Conservation (phyloP, 352 stramenopile genomes). For the Aphanomyces cochlioides region DNA sequence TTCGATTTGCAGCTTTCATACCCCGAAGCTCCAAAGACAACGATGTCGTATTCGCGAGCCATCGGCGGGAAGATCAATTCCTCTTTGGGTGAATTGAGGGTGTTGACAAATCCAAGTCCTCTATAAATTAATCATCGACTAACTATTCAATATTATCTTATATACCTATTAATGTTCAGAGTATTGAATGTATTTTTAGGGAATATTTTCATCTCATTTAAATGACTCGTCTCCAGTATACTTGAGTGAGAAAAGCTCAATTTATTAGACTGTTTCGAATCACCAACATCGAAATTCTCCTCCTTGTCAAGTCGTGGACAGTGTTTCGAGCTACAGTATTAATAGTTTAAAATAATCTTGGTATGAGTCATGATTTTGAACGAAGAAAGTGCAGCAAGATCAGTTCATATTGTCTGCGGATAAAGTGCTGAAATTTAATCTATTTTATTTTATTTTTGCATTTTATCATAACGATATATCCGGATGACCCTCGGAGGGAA, state of each 20-base stretch:
- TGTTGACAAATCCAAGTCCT: neutral
- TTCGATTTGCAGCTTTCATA: neutral
- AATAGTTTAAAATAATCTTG: too few species aligned
- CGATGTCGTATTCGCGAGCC: constrained; percentile 10
- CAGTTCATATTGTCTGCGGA: neutral
- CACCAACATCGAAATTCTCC: too few species aligned
- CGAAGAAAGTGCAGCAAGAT: neutral
- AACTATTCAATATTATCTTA: too few species aligned
- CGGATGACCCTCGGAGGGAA: neutral
- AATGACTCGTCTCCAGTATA: too few species aligned
- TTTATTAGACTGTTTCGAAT: too few species aligned
- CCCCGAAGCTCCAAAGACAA: constrained; percentile 11
- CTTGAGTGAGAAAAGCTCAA: too few species aligned
- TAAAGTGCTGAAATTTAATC: neutral
- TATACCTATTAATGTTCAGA: too few species aligned
- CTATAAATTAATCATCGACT: neutral
- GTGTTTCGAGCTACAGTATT: too few species aligned
- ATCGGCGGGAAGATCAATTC: neutral
- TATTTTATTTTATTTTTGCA: neutral
- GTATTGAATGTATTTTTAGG: too few species aligned
- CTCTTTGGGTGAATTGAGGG: neutral
- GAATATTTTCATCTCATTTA: too few species aligned
- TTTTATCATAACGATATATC: neutral
- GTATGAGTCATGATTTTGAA: too few species aligned
- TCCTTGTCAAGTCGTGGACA: too few species aligned